These are phyloP conservation scores for Perkinsus marinus DNA, from an alignment of 169 alveolate species.

Conservation along the genomic window DNA sequence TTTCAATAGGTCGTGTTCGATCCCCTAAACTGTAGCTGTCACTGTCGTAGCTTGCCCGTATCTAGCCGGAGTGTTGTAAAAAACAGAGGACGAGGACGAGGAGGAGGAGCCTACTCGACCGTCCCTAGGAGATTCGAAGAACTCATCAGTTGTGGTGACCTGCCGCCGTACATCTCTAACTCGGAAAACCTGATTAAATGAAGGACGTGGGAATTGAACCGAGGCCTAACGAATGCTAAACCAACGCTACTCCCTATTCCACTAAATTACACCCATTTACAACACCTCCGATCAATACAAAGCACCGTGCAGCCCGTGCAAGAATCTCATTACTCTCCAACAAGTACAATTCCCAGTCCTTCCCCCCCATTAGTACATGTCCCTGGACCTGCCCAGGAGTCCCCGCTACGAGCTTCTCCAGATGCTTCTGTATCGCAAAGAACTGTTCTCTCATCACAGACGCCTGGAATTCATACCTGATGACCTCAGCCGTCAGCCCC, in stretches of 20 bases:
- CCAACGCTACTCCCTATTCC: too few relatives aligned
- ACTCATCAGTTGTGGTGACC: not conserved
- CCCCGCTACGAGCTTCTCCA: not conserved
- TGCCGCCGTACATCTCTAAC: not conserved
- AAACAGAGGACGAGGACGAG: not conserved
- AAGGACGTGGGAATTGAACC: not conserved
- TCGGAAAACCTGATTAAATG: not conserved
- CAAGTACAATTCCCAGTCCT: too few relatives aligned
- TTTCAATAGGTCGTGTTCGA: not conserved
- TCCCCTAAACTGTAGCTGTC: not conserved
- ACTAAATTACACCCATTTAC: too few relatives aligned
- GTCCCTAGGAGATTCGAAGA: not conserved
- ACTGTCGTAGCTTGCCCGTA: not conserved
- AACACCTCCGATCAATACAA: too few relatives aligned
- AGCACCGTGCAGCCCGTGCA: too few relatives aligned
- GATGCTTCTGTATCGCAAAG: not conserved
- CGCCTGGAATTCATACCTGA: not conserved
- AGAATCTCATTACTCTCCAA: too few relatives aligned
- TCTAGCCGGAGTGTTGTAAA: not conserved
- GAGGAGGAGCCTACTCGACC: not conserved
- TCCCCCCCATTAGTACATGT: too few relatives aligned
- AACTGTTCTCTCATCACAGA: not conserved
- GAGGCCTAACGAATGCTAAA: not conserved
- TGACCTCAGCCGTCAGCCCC: not conserved
- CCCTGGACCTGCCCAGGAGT: not conserved